Base-by-base conservation (phyloP, 208 protist genomes). In the Tetramitus jugosus region DNA sequence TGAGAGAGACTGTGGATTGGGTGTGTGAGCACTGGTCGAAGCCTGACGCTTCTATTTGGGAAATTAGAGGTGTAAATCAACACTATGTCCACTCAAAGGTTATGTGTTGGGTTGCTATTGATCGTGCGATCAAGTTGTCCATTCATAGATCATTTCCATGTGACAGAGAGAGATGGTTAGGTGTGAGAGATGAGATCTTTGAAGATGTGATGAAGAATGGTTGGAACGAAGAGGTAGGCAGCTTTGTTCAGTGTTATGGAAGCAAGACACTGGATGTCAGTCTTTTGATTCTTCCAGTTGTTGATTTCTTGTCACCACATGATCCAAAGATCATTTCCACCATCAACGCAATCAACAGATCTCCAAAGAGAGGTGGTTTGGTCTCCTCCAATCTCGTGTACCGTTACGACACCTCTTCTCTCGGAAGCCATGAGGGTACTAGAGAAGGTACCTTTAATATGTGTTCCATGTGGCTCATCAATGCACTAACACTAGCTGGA, bases 1-100 rank as follows among this genome's bases (percentile, higher is more conserved):
- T 65, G 31, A 65, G 20, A 65, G 10, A 65, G 6, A 20, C 40
- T 20, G 60, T 65, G 35, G 60, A 65, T 8, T 65, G 17, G 35
- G 60, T 65, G 8, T 40, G 35, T 40, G 60, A 40, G 0, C 35
- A 65, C 40, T 65, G 60, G 60, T 40, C 13, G 29, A 65, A 65
- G 35, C 31, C n/a, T 26, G 60, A 65, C 23, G 7, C 35, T 40
- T 35, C 31, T 33, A 40, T 65, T 65, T 65, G 60, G 60, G 60
- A 65, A 40, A 62, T 37, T 20, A 65, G 31, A 6, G 40, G 20
- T 20, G 31, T 17, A 20, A n/a, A n/a, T n/a, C 1, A 46, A 10
- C 35, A 71, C n/a, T 71, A 52, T 49, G 40, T 49, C 13, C 33
- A 49, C 35, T 71, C 65, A 8, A 71, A 71, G 35, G 40, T 71